A percentile compares a stretch with the other conserved stretches of the same genome.
These are phyloP conservation scores for Dendrobium officinale DNA, from an alignment of 106 monocot species.

Conservation along the genomic window DNA sequence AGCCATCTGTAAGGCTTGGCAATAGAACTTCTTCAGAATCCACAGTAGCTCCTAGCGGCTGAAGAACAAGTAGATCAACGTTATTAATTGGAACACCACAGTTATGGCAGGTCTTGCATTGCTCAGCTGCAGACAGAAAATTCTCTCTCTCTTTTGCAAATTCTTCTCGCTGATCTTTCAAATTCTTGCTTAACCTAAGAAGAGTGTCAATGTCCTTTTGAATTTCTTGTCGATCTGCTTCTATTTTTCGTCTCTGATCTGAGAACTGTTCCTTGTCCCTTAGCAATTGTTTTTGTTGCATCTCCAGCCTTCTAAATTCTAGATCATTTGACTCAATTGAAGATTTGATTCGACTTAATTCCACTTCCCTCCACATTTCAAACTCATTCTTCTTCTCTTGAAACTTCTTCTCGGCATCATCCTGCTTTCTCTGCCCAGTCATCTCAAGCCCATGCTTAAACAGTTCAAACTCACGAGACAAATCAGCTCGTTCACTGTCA, in stretches of 20 bases:
- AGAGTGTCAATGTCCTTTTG: constrained; percentile 77
- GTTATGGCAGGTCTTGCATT: constrained; percentile 54
- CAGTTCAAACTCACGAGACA: constrained; percentile 40
- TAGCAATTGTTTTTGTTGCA: constrained; percentile 44
- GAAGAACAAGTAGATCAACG: constrained; percentile 30
- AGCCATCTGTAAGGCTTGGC: constrained; percentile 50
- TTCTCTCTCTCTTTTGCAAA: constrained; percentile 57
- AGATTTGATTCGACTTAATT: constrained; percentile 41
- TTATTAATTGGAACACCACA: constrained; percentile 56
- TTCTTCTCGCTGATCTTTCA: constrained; percentile 69
- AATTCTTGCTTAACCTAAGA: constrained; percentile 45
- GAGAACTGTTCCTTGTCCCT: constrained; percentile 54
- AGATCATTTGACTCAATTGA: constrained; percentile 34
- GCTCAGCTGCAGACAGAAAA: constrained; percentile 51
- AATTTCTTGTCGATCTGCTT: constrained; percentile 66
- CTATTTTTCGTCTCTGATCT: constrained; percentile 41
- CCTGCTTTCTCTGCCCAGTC: constrained; percentile 39
- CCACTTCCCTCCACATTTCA: constrained; percentile 35
- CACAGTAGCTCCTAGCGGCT: constrained; percentile 14
- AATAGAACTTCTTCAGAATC: constrained; percentile 40
- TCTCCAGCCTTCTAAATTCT: constrained; percentile 49
- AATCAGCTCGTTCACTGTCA: constrained; percentile 42
- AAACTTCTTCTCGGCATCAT: constrained; percentile 33
- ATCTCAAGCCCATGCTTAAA: constrained; percentile 53
- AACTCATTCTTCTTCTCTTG: constrained; percentile 52